phyloP scores from a whole-genome alignment of 78 protist species.

The Neovahlkampfia damariscottae region DNA sequence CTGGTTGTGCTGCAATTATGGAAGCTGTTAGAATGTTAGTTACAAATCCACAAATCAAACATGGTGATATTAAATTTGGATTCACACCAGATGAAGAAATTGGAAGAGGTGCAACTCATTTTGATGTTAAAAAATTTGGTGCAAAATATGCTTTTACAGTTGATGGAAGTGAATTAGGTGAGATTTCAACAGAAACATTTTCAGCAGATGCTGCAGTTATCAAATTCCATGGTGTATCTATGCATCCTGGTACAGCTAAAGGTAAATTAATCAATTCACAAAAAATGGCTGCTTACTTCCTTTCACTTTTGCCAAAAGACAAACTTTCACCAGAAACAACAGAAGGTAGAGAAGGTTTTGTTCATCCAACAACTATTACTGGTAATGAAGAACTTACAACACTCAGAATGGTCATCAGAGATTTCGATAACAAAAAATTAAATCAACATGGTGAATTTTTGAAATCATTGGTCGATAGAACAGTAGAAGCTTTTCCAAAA shows the following conservation, averaged over 20 bases:
- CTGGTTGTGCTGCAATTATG: too few relatives aligned
- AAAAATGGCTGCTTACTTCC: slow-evolving; percentile 6
- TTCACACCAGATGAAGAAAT: slow-evolving; percentile 31
- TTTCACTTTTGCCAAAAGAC: neutral
- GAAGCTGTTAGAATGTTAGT: neutral
- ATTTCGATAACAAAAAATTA: slow-evolving; percentile 2
- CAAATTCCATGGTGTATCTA: neutral
- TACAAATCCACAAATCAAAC: neutral
- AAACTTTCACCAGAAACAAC: slow-evolving; percentile 30
- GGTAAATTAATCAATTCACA: slow-evolving; percentile 11
- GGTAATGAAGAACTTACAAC: slow-evolving; percentile 5
- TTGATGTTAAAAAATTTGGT: neutral
- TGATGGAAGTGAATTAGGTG: slow-evolving; percentile 28
- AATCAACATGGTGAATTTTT: slow-evolving; percentile 5
- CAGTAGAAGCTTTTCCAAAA: slow-evolving; percentile 1
- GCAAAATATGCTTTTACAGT: slow-evolving; percentile 14
- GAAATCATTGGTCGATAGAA: neutral
- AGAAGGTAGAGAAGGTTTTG: slow-evolving; percentile 8
- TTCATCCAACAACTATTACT: neutral
- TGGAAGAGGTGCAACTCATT: slow-evolving; percentile 14
- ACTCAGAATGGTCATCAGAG: slow-evolving; percentile 5
- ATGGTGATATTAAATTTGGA: neutral
- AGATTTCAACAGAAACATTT: slow-evolving; percentile 17
- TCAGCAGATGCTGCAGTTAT: slow-evolving; percentile 13
- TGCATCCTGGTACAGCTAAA: slow-evolving; percentile 23